Evolutionary conservation across 306 rosid genomes (phyloP), one percentile per base, ranked within the genome.

Genomic region (Pachyrhizus erosus): DNA sequence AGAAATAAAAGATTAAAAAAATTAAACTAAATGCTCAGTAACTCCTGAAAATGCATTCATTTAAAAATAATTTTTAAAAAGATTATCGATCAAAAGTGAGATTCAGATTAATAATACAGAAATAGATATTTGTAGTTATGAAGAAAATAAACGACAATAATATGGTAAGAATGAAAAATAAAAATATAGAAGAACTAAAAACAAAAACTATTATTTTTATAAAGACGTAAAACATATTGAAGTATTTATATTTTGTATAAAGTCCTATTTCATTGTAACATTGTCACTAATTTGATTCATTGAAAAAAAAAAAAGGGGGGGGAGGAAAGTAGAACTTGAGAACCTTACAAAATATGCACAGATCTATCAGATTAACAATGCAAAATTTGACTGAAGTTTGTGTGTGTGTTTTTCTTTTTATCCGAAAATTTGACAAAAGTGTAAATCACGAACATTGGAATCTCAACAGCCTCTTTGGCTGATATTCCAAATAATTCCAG

Each of bases 371-470:
- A 55, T 55, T 37, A 54, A 23, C 39, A 37, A 37, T 14, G 9
- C 54, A 55, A 55, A 75, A 3, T 14, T 75, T 75, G 69, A 55
- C 39, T 20, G 2, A 39, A n/a, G n/a, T n/a, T n/a, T n/a, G n/a
- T n/a, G n/a, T n/a, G n/a, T n/a, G n/a, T n/a, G n/a, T n/a, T n/a
- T n/a, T n/a, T n/a, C n/a, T n/a, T n/a, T n/a, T n/a, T n/a, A n/a
- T n/a, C n/a, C n/a, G n/a, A 55, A 55, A 75, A 3, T 14, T 75
- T 75, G 69, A 55, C 39, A 12, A 2, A 39, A 75, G 80, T 73
- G 51, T 29, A 73, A 73, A 29, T 75, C 24, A 7, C 21, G 37
- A 34, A 8, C 42, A 37, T 26, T 76, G 71, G 58, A 76, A 24
- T 60, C 18, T 58, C 52, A 55, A 23, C 1, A 55, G 21, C 9